Evolutionary conservation across 2,329 filamentous ascomycete genomes (phyloP), one percentile per base, ranked within the genome.

Genomic region (Diplodia corticola): DNA sequence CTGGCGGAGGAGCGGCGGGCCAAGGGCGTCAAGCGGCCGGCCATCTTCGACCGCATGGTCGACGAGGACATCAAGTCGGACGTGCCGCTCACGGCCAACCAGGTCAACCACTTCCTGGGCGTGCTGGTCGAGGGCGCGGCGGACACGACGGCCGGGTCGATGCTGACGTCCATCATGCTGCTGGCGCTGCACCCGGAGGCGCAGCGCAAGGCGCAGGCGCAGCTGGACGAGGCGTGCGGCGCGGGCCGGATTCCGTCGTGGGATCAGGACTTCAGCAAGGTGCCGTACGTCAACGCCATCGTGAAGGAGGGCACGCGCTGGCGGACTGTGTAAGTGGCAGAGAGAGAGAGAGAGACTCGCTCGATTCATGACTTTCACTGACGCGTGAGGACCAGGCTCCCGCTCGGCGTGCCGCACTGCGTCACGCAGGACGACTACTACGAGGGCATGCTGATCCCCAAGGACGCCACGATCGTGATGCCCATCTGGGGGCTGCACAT

Each of bases 361-460:
- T 54, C 22, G n/a, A 30, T 6, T 13, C 30, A n/a, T n/a, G n/a
- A n/a, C n/a, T n/a, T n/a, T n/a, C n/a, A n/a, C n/a, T n/a, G n/a
- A n/a, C n/a, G n/a, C n/a, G n/a, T n/a, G n/a, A n/a, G n/a, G n/a
- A n/a, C n/a, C 51, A 68, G 65, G 10, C 49, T 72, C 67, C 51
- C 67, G 2, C 35, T 51, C 17, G 67, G 67, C 0, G n/a, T 75
- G 15, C 72, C 72, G 1, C 72, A 74, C 65, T 64, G 69, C 15
- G 69, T 63, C 17, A 72, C 28, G 1, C 55, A 72, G 67, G 74
- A 75, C 49, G 78, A 80, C 65, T 74, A 70, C 68, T 74, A 80
- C 55, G 77, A 79, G 53, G 80, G 79, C 24, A 77, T 77, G 28
- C 70, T 73, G 9, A 75, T 83, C 30, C 80, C 81, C 3, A 79